Evolutionary conservation across 768 basidiomycete genomes (phyloP), one percentile per base, ranked within the genome.

Genomic region (Strobilomyces confusus): DNA sequence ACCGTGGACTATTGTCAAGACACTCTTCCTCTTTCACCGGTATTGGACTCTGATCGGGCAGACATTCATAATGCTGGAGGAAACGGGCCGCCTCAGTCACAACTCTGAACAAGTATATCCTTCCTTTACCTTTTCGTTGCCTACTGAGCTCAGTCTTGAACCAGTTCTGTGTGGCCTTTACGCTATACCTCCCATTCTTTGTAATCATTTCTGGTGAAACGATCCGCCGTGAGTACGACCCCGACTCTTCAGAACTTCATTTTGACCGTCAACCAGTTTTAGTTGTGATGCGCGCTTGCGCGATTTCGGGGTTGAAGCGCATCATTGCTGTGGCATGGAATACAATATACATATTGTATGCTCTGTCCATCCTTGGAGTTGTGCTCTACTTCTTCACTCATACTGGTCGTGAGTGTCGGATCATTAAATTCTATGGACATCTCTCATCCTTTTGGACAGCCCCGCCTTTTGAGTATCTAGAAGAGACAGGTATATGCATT

Each of bases 251-350:
- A 15, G 30, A 37, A 4, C n/a, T 30, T 19, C 30, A 20, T 20
- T 37, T 25, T 47, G 20, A 52, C 15, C 1, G 6, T 15, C 0
- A 15, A 19, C 19, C 23, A 70, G 67, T 68, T 19, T 49, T 68
- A 38, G 59, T 68, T 9, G 52, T 53, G 14, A 45, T 68, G 44
- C 61, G 67, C 5, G 54, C 59, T 12, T 68, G 64, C 40, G 67
- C 64, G 13, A 60, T 68, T 34, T 40, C 59, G 50, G 51, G 61
- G 19, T 59, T 52, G 43, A 48, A 30, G 4, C 61, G 46, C 22
- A 15, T 30, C 41, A 2, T 60, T 11, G 29, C 42, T 7, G 3
- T 29, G 0, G 2, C 17, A 2, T 34, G 44, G n/a, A 53, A 44
- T 32, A 14, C 13, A 2, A 1, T 56, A 2, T 68, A 68, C 15